phyloP scores from a whole-genome alignment of 805 yeast species.

The Pichia nakasei region DNA sequence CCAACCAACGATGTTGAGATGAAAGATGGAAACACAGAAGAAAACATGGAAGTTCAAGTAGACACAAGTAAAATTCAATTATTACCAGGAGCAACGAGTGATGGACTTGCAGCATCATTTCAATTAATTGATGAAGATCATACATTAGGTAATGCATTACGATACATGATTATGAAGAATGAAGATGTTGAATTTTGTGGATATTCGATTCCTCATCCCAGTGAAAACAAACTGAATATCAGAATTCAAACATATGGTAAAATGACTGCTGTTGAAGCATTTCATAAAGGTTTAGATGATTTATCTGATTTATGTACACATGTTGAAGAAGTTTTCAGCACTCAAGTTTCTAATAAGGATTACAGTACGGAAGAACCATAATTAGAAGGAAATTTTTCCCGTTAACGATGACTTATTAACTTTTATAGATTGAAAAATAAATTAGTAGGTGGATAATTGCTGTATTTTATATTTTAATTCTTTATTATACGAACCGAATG shows the following conservation, averaged over 20 bases:
- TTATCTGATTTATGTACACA: constrained; percentile 73
- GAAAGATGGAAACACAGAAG: constrained; percentile 7
- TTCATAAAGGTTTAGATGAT: constrained; percentile 85
- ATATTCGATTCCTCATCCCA: constrained; percentile 96
- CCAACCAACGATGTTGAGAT: not conserved
- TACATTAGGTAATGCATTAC: constrained; percentile 87
- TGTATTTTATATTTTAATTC: too few relatives aligned
- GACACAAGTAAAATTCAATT: constrained; percentile 52
- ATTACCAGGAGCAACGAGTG: constrained; percentile 84
- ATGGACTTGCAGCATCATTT: constrained; percentile 91
- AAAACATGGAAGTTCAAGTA: constrained; percentile 32
- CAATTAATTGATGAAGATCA: constrained; percentile 93
- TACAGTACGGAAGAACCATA: constrained; percentile 43
- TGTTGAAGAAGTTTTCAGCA: constrained; percentile 62
- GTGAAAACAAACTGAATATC: constrained; percentile 79
- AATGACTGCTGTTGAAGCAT: constrained; percentile 83
- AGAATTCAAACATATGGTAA: constrained; percentile 90
- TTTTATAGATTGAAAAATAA: not conserved
- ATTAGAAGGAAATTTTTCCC: not conserved
- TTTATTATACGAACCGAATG: too few relatives aligned
- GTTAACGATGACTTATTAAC: not conserved
- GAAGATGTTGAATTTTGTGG: constrained; percentile 98
- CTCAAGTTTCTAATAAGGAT: constrained; percentile 48
- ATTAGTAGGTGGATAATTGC: too few relatives aligned
- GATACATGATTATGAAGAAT: constrained; percentile 93